Evolutionary conservation across 768 basidiomycete genomes (phyloP).

Genomic region (Lactifluus hygrophoroides): DNA sequence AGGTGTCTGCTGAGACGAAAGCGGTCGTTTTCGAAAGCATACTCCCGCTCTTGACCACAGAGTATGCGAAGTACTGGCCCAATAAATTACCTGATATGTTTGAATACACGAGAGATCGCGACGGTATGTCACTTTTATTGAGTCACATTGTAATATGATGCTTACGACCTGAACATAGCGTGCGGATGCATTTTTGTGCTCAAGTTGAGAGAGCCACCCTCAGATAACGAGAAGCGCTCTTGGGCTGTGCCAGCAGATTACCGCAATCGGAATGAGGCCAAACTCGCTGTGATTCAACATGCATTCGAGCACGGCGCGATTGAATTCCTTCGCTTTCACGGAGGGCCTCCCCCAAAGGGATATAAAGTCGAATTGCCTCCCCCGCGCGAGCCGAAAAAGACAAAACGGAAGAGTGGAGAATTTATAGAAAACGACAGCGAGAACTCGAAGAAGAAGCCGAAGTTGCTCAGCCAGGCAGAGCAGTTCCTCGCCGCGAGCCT

Average conservation of each 20-base stretch:
- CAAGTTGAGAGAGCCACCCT: slow-evolving; percentile 29
- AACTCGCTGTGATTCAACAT: slow-evolving; percentile 41
- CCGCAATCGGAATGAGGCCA: slow-evolving; percentile 52
- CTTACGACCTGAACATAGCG: slow-evolving; percentile 30
- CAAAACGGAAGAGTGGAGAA: slow-evolving; percentile 20
- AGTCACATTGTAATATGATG: neutral
- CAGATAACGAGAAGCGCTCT: slow-evolving; percentile 30
- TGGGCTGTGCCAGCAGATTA: slow-evolving; percentile 45
- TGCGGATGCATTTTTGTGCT: slow-evolving; percentile 45
- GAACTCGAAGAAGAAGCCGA: neutral
- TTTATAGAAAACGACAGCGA: neutral
- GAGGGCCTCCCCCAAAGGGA: slow-evolving; percentile 33
- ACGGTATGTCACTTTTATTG: slow-evolving; percentile 33
- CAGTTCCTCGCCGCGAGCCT: neutral
- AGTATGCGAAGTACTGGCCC: slow-evolving; percentile 36
- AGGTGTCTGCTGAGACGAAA: slow-evolving; percentile 38
- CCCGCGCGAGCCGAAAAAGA: slow-evolving; percentile 14
- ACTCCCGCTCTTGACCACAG: slow-evolving; percentile 37
- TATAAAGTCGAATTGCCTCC: slow-evolving; percentile 32
- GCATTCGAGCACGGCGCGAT: slow-evolving; percentile 50
- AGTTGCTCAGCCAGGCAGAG: slow-evolving; percentile 3
- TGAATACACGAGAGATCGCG: slow-evolving; percentile 37
- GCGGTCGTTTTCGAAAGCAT: slow-evolving; percentile 38
- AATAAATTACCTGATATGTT: slow-evolving; percentile 32
- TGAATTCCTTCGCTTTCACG: slow-evolving; percentile 52